Percentiles rank a stretch among this genome's conserved stretches.
These are phyloP conservation scores for Vigna trinervia DNA, from an alignment of 306 rosid species.

Conservation along the genomic window DNA sequence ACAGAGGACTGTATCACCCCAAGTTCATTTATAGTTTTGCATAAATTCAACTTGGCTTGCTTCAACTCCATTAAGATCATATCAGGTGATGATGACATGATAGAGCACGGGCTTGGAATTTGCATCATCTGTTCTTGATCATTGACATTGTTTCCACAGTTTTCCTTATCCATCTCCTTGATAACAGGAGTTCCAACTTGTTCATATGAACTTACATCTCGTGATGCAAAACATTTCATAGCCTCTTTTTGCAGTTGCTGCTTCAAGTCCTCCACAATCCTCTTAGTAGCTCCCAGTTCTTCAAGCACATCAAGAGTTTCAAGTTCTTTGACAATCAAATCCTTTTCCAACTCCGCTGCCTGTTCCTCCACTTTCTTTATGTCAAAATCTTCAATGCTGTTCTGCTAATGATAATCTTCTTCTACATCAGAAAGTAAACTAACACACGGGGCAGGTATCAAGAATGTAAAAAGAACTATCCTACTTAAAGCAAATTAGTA, in stretches of 20 bases:
- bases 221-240: conserved; percentile 59
- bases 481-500: background rate
- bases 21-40: conserved; percentile 81
- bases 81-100: conserved; percentile 68
- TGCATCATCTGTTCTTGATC: conserved; percentile 57
- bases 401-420: conserved; percentile 50
- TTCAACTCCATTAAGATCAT: conserved; percentile 83
- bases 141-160: conserved; percentile 38
- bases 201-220: conserved; percentile 53
- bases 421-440: conserved; percentile 47
- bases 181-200: conserved; percentile 58
- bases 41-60: conserved; percentile 86
- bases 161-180: conserved; percentile 70
- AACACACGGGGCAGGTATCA: conserved; percentile 30
- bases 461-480: conserved; percentile 23
- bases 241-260: conserved; percentile 80
- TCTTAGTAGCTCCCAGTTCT: conserved; percentile 86
- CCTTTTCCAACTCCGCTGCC: conserved; percentile 94
- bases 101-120: conserved; percentile 56
- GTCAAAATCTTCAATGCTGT: conserved; percentile 70
- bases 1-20: conserved; percentile 82
- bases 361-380: conserved; percentile 95
- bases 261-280: conserved; percentile 87
- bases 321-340: conserved; percentile 89
- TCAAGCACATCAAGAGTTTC: conserved; percentile 96